Evolutionary conservation across 2,329 filamentous ascomycete genomes (phyloP).

Genomic region (Aspergillus brunneoviolaceus): DNA sequence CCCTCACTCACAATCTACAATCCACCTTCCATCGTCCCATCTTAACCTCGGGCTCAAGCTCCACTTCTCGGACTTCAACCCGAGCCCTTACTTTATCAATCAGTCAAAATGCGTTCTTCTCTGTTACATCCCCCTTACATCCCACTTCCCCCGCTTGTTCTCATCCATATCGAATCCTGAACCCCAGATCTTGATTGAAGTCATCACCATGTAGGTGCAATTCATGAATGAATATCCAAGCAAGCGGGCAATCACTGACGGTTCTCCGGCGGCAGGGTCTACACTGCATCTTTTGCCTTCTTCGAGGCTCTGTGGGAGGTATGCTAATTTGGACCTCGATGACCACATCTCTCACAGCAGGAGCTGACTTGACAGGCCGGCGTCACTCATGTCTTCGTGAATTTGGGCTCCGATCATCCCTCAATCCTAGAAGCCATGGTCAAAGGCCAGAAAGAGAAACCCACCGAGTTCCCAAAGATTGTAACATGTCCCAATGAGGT

Average conservation of each 20-base stretch:
- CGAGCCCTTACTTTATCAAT: background rate
- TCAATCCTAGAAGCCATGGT: constrained; percentile 79
- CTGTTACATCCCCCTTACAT: background rate
- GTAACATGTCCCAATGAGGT: constrained; percentile 81
- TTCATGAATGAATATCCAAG: background rate
- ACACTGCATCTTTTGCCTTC: constrained; percentile 78
- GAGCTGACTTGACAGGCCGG: constrained; percentile 40
- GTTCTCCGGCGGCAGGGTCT: constrained; percentile 29
- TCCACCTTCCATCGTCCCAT: background rate
- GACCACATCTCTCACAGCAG: background rate
- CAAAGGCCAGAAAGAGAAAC: constrained; percentile 68
- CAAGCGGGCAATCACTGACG: background rate
- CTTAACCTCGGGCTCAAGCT: constrained; percentile 2
- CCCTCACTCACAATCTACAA: background rate
- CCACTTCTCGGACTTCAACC: constrained; percentile 1
- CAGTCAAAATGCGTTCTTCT: too few relatives aligned
- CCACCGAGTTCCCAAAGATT: constrained; percentile 66
- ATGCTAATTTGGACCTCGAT: constrained; percentile 32
- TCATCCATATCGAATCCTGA: too few relatives aligned
- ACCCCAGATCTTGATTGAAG: background rate
- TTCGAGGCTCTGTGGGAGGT: constrained; percentile 68
- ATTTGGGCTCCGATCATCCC: constrained; percentile 62
- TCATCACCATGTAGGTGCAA: constrained; percentile 5
- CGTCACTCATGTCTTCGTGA: constrained; percentile 54
- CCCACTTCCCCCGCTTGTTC: background rate